Conservation (phyloP, 768 basidiomycete species). For the Leccinum subtestaceum region DNA sequence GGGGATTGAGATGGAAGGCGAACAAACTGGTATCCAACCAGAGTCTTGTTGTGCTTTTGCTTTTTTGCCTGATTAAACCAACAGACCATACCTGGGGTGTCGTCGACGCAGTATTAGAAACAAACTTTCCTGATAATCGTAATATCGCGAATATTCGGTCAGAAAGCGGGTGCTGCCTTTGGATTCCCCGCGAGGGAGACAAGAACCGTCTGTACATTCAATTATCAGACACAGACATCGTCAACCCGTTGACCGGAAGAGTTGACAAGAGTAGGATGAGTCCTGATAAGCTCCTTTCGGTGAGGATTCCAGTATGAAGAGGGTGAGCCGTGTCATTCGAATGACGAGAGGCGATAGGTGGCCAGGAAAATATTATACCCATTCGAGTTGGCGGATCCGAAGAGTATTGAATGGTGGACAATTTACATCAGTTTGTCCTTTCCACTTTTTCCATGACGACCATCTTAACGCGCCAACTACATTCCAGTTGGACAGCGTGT, state of each 20-base stretch:
- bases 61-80: background rate
- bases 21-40: background rate
- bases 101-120: background rate
- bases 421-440: too few relatives aligned
- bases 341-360: background rate
- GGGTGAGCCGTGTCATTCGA: background rate
- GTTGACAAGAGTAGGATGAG: background rate
- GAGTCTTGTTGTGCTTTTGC: background rate
- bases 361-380: background rate
- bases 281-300: background rate
- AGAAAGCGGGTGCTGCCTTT: background rate
- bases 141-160: background rate
- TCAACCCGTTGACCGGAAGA: background rate
- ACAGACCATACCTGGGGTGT: background rate
- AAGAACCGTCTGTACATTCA: background rate
- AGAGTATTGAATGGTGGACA: background rate
- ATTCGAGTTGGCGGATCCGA: background rate
- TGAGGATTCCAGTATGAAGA: background rate
- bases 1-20: background rate
- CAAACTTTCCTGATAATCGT: background rate
- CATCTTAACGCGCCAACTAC: background rate
- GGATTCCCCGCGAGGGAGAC: background rate
- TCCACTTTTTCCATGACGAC: too few relatives aligned
- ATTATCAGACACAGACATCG: background rate
- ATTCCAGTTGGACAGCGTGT: background rate